phyloP scores from a whole-genome alignment of 169 alveolate species.

The Plasmodium knowlesi region DNA sequence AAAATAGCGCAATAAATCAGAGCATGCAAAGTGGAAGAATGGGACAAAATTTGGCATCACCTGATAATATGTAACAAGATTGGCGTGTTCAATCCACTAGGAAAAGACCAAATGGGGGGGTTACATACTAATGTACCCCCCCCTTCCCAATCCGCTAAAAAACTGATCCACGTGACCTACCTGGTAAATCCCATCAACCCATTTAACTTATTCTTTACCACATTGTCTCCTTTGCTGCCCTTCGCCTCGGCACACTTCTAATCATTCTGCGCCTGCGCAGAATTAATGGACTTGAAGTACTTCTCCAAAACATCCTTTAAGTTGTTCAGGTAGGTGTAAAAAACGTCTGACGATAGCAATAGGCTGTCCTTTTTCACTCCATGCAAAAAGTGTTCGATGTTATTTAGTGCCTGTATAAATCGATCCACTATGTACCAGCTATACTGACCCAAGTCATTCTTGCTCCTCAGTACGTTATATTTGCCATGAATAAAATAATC shows the following conservation, averaged over 20 bases:
- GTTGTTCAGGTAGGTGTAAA: conserved; percentile 24
- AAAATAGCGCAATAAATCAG: background rate
- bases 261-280: conserved; percentile 4
- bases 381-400: conserved; percentile 67
- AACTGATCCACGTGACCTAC: too few relatives aligned
- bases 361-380: conserved; percentile 50
- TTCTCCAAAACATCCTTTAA: conserved; percentile 50
- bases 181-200: background rate
- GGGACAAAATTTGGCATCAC: background rate
- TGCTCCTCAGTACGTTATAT: conserved; percentile 76
- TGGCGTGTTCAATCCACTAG: background rate
- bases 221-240: background rate
- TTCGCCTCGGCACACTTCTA: background rate
- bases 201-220: background rate
- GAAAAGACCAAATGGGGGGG: background rate
- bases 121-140: background rate
- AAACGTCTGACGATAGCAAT: conserved; percentile 36
- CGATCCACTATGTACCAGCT: conserved; percentile 83
- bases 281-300: conserved; percentile 62
- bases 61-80: background rate
- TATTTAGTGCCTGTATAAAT: conserved; percentile 77
- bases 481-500: conserved; percentile 86
- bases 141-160: too few relatives aligned
- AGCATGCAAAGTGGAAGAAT: background rate
- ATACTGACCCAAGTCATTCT: conserved; percentile 85